These are phyloP conservation scores for Mallotus nudiflorus DNA, from an alignment of 345 rosid species.

Conservation along the genomic window DNA sequence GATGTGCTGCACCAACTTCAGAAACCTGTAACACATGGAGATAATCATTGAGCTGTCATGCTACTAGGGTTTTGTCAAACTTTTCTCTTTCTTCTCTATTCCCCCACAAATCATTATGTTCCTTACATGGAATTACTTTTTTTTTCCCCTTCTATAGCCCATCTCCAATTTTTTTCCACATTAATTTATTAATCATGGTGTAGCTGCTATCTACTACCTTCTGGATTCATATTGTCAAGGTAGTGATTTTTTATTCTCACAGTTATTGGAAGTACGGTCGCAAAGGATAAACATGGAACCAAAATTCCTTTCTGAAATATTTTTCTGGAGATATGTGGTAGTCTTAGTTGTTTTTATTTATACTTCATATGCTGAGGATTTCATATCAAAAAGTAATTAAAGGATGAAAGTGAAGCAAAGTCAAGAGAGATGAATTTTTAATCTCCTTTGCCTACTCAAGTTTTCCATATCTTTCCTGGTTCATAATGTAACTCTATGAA, in stretches of 20 bases:
- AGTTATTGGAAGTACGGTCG: neutral
- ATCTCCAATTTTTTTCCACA: neutral
- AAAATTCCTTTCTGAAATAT: neutral
- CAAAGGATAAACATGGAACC: neutral
- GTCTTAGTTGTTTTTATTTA: neutral
- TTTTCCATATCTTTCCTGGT: too few species aligned
- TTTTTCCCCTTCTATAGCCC: neutral
- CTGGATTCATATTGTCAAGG: neutral
- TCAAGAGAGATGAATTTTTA: too few species aligned
- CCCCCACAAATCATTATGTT: neutral
- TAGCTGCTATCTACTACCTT: too few species aligned
- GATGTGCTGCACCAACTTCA: neutral
- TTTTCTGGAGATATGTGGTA: neutral
- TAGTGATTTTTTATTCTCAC: neutral
- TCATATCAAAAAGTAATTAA: too few species aligned
- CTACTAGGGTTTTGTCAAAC: slow-evolving; percentile 8
- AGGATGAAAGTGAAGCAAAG: too few species aligned
- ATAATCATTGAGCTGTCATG: slow-evolving; percentile 13
- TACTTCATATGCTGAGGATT: neutral
- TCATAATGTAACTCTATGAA: too few species aligned
- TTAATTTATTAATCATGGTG: neutral
- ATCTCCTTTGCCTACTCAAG: too few species aligned
- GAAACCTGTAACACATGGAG: slow-evolving; percentile 7
- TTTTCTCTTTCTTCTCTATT: neutral
- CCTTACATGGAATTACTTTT: neutral